These are phyloP conservation scores for Colletotrichum sp. DNA, from an alignment of 2,329 filamentous ascomycete species.

Conservation along the genomic window DNA sequence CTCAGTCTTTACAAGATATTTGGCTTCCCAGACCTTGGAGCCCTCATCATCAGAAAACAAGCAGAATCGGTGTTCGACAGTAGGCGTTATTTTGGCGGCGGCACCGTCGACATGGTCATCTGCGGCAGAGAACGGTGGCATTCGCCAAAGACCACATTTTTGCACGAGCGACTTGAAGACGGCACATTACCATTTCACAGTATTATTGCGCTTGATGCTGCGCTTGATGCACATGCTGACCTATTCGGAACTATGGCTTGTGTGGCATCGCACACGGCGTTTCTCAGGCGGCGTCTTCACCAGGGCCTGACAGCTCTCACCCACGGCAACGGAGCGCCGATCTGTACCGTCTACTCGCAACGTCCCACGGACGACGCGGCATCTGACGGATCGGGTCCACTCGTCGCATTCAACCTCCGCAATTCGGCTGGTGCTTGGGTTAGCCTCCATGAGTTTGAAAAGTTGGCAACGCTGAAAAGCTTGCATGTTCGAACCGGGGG, in stretches of 20 bases:
- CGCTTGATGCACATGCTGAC: slow-evolving; percentile 70
- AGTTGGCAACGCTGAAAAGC: slow-evolving; percentile 76
- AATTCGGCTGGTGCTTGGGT: slow-evolving; percentile 75
- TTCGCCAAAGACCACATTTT: slow-evolving; percentile 69
- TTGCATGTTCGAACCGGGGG: slow-evolving; percentile 89
- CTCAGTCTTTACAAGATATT: slow-evolving; percentile 98
- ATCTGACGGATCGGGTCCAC: slow-evolving; percentile 65
- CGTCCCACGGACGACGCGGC: not conserved
- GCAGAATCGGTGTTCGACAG: slow-evolving; percentile 67
- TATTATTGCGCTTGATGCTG: slow-evolving; percentile 81
- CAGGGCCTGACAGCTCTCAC: slow-evolving; percentile 61
- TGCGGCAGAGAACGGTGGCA: slow-evolving; percentile 84
- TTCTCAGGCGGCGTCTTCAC: slow-evolving; percentile 65
- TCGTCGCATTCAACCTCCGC: slow-evolving; percentile 83
- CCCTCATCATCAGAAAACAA: slow-evolving; percentile 78
- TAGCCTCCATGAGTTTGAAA: slow-evolving; percentile 85
- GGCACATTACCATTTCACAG: slow-evolving; percentile 90
- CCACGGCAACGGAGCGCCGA: slow-evolving; percentile 71
- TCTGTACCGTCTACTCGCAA: slow-evolving; percentile 70
- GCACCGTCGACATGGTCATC: slow-evolving; percentile 90
- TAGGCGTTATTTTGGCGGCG: slow-evolving; percentile 88
- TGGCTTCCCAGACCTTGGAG: slow-evolving; percentile 91
- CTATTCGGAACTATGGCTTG: slow-evolving; percentile 75
- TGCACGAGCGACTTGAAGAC: slow-evolving; percentile 88
- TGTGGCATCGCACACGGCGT: slow-evolving; percentile 74